phyloP scores from a whole-genome alignment of 2,329 filamentous ascomycete genomes.

The Hymenoscyphus salicellus region DNA sequence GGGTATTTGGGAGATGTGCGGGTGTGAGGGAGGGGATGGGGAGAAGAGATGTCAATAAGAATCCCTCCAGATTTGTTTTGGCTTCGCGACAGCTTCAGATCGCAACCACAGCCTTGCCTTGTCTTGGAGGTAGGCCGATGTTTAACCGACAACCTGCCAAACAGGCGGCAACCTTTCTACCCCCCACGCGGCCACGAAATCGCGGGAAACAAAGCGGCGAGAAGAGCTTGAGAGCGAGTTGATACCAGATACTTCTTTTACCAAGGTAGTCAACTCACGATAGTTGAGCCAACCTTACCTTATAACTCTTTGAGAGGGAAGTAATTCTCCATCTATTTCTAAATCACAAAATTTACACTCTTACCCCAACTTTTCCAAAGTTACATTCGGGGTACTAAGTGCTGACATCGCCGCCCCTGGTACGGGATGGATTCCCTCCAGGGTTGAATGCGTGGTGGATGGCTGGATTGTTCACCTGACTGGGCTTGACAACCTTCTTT shows the following conservation, averaged over 20 bases:
- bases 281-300: too few relatives aligned
- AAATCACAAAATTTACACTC: background rate
- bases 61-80: conserved; percentile 1
- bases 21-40: background rate
- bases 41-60: conserved; percentile 1
- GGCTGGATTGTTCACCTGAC: background rate
- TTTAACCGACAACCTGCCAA: background rate
- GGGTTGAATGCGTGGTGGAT: background rate
- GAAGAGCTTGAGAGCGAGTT: too few relatives aligned
- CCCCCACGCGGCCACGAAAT: background rate
- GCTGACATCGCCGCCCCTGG: background rate
- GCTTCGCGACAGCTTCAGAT: conserved; percentile 2
- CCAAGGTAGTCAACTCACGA: too few relatives aligned
- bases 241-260: too few relatives aligned
- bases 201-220: too few relatives aligned
- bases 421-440: background rate
- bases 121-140: background rate
- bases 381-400: background rate
- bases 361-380: background rate
- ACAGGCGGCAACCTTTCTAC: background rate
- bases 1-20: conserved; percentile 6
- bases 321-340: background rate
- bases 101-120: conserved; percentile 1
- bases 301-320: too few relatives aligned
- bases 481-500: background rate